Evolutionary conservation across 176 grass and related monocot genomes (phyloP), one percentile per base, ranked within the genome.

Genomic region (Coix lacrymajobi): DNA sequence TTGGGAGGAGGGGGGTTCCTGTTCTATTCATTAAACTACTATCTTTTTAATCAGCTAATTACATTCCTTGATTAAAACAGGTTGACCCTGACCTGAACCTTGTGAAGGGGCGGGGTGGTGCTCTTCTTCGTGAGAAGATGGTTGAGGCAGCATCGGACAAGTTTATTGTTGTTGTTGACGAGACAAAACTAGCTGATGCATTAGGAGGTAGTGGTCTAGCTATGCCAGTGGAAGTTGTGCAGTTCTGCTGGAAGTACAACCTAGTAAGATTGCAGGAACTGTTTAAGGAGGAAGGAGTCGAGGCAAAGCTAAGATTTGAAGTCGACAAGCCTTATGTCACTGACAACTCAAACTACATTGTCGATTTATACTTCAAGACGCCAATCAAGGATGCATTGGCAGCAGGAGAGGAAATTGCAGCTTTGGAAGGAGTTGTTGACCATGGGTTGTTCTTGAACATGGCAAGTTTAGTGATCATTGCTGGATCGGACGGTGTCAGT

Each of bases 191-290:
- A 5, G 96, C 96, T 46, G 88, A 91, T 20, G 96, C 93, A 11
- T 86, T 99, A 30, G 96, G 96, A 24, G 96, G 96, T 32, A 99
- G 96, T 32, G 91, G 93, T 11, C 83, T 99, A 25, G 96, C 96
- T 61, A 99, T 99, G 96, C 96, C 96, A 0, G 96, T 99, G 66
- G 96, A 99, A 36, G 89, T 99, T n/a, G 96, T 96, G 87, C 96
- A 99, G 85, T 99, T 99, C 89, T 96, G 96, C 88, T 99, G 96
- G 96, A 96, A 96, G 63, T 89, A 93, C 78, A 99, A 92, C 45
- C 91, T 86, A 78, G 87, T 83, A 12, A 95, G 96, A 79, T 61
- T 99, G 77, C 93, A 92, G 73, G 93, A 45, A 16, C 75, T 99
- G 6, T 99, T 99, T 65, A 92, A 92, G 43, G 93, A 88, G 30